Base-by-base conservation (phyloP, 441 rosid species). In the Manihot esculenta region DNA sequence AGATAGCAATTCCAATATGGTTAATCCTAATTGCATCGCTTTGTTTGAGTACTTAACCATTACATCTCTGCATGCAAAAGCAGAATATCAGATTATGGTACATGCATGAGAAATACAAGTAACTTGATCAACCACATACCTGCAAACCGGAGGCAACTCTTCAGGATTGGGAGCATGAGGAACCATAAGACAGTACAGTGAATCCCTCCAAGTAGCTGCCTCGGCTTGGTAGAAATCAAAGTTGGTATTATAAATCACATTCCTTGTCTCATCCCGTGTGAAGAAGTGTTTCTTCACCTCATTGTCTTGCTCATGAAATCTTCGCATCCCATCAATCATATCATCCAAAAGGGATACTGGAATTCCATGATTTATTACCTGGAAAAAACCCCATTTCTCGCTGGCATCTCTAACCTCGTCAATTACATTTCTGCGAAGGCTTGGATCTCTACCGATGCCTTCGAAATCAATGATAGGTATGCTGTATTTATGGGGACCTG, bases 311-410 rank as follows among this genome's bases (percentile, higher is more conserved):
- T 81, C 85, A 0, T 79, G 82, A 71, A 86, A 86, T 63, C 75
- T 69, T 1, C 75, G 54, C 0, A 80, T 47, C 0, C 84, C 82
- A 0, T 73, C 54, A 13, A 71, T 30, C 41, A 79, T 45, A 35
- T 71, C 83, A 3, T 79, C 86, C 69, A 86, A 68, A 17, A 82
- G 49, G 1, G 56, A 64, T 1, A 38, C 9, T 0, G 86, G 79
- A 68, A 86, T 79, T 42, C 82, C 88, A 9, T 85, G 87, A 26
- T 87, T 82, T 64, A 82, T 76, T 59, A 85, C 48, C 57, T 84
- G 85, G 38, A 83, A 77, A 23, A 85, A 77, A 9, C 89, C 83
- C 81, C 78, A 79, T 2, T 45, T 53, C 64, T 78, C 57, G 5
- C 76, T 59, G 0, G 84, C 81, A 0, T 57, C 60, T 21, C 69